Evolutionary conservation across 345 rosid genomes (phyloP).

Genomic region (Populus euphratica): DNA sequence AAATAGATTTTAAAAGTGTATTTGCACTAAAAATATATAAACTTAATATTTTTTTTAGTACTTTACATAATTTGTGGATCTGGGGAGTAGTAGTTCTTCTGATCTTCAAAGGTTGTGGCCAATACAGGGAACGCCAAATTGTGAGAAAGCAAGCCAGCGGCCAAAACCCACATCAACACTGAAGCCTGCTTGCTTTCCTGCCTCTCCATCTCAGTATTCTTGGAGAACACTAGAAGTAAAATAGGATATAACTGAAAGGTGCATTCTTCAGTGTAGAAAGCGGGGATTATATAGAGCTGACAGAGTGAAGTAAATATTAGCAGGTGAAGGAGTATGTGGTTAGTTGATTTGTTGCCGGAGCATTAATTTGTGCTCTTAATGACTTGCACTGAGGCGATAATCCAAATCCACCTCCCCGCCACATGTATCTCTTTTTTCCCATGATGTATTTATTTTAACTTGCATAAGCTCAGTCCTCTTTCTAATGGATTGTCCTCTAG

Average conservation of each 20-base stretch:
- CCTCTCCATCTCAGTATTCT: conserved; percentile 31
- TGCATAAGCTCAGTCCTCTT: background rate
- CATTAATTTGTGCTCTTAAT: conserved; percentile 52
- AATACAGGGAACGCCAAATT: conserved; percentile 40
- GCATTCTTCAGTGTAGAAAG: conserved; percentile 9
- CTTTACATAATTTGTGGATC: conserved; percentile 28
- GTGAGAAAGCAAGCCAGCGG: conserved; percentile 43
- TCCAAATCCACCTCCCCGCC: background rate
- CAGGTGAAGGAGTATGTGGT: conserved; percentile 63
- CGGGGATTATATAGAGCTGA: conserved; percentile 25
- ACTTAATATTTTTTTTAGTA: too few relatives aligned
- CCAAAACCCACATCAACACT: conserved; percentile 34
- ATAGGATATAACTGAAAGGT: conserved; percentile 11
- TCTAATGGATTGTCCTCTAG: background rate
- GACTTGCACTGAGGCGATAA: conserved; percentile 1
- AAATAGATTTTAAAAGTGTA: too few relatives aligned
- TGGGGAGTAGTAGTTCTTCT: conserved; percentile 65
- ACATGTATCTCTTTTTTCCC: background rate
- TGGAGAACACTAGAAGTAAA: background rate
- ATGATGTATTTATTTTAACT: background rate
- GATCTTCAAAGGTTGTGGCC: conserved; percentile 44
- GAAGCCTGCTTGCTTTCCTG: conserved; percentile 21
- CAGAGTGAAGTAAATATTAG: conserved; percentile 56
- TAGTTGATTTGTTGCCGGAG: conserved; percentile 65
- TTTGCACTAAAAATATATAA: too few relatives aligned